phyloP scores from a whole-genome alignment of 2,329 filamentous ascomycete species.

The Fusarium ramigenum region DNA sequence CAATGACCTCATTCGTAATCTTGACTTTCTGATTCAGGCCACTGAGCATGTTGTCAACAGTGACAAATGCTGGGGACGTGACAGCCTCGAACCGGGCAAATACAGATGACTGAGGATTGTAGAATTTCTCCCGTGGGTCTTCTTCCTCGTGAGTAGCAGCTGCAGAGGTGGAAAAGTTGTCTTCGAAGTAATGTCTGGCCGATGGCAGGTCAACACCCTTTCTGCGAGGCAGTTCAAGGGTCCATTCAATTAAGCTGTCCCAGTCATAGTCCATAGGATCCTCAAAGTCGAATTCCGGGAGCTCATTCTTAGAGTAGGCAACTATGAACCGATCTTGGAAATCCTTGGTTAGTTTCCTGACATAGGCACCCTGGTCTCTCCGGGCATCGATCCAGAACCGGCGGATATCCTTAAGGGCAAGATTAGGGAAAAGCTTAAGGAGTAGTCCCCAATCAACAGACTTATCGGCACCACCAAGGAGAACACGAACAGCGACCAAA shows the following conservation, averaged over 20 bases:
- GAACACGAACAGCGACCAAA: conserved; percentile 65
- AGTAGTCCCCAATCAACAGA: conserved; percentile 70
- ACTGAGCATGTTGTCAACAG: conserved; percentile 26
- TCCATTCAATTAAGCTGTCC: conserved; percentile 73
- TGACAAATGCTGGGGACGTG: conserved; percentile 57
- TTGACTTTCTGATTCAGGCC: conserved; percentile 14
- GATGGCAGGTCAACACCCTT: conserved; percentile 60
- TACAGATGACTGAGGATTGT: conserved; percentile 61
- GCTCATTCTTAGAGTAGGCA: conserved; percentile 70
- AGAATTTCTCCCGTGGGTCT: conserved; percentile 68
- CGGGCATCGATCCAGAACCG: conserved; percentile 65
- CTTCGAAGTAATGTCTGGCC: conserved; percentile 55
- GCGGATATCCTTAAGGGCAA: conserved; percentile 60
- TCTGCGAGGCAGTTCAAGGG: conserved; percentile 60
- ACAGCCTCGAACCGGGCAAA: conserved; percentile 66
- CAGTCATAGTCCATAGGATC: conserved; percentile 74
- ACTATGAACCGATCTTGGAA: conserved; percentile 73
- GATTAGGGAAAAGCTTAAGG: conserved; percentile 63
- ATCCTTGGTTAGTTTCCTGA: conserved; percentile 64
- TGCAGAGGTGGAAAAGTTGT: conserved; percentile 52
- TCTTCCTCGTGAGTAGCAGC: conserved; percentile 46
- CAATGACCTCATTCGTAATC: conserved; percentile 52
- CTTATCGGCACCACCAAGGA: conserved; percentile 69
- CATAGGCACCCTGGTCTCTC: conserved; percentile 60
- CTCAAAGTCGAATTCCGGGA: conserved; percentile 71